Base-by-base conservation (phyloP, 1,284 basidiomycete genomes). In the Bjerkandera adusta region DNA sequence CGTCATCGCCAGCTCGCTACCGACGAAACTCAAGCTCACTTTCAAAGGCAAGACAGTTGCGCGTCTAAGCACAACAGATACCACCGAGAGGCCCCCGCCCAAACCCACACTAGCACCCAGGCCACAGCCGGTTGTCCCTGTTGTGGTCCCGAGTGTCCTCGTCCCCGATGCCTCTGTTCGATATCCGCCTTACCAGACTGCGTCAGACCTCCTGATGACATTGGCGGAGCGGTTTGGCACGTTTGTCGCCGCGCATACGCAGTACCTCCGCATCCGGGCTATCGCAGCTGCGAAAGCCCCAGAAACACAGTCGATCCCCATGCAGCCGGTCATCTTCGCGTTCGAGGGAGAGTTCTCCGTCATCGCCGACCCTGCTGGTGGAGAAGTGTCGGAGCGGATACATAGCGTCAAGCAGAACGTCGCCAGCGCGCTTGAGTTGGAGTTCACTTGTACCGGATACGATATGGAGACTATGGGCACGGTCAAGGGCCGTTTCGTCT, bases 301-400 rank as follows among this genome's bases (percentile, higher is more conserved):
- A 36, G 38, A 40, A 35, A 32, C 15, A 29, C n/a, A n/a, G n/a
- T n/a, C n/a, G n/a, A n/a, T n/a, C n/a, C n/a, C n/a, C n/a, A 27
- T 13, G 10, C 6, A 44, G 4, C 57, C 58, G 4, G 55, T 60
- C 50, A 18, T 59, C 29, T 81, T 83, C 57, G 57, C 58, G 10
- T 81, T 82, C 50, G 70, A 72, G 34, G 79, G 77, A 15, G 79
- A 82, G 59, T 81, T 70, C 58, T 75, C 78, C 5, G 59, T 73
- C 24, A 71, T 80, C 16, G 69, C 71, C 0, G 59, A 64, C 11
- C 66, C 65, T 6, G 50, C 64, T 21, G 71, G 73, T 43, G 68
- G 68, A 16, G 60, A 69, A 24, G 56, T 77, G 5, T 59, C 67
- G 42, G 41, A 53, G 6, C 54, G 58, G 30, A 66, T 69, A 24